phyloP scores from a whole-genome alignment of 208 protist species.

The Borovskyia barvae region DNA sequence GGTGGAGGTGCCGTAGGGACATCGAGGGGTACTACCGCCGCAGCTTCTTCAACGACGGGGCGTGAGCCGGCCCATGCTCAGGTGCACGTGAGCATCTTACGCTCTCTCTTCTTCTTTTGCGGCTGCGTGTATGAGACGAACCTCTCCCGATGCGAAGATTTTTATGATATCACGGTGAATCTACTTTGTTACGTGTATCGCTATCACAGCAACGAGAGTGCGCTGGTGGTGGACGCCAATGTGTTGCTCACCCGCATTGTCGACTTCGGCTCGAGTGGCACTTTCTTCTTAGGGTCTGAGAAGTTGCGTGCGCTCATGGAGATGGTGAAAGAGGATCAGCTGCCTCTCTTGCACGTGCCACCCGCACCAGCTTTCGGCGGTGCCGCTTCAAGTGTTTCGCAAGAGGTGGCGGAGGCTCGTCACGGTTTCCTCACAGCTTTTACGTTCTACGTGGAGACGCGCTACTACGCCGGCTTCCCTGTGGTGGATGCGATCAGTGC shows the following conservation, averaged over 20 bases:
- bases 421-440: slow-evolving; percentile 55
- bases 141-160: slow-evolving; percentile 32
- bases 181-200: slow-evolving; percentile 77
- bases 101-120: slow-evolving; percentile 86
- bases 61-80: no score
- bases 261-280: slow-evolving; percentile 44
- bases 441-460: slow-evolving; percentile 68
- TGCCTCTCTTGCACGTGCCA: slow-evolving; percentile 34
- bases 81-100: slow-evolving; percentile 73
- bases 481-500: slow-evolving; percentile 40
- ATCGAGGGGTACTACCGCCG: no score
- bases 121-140: slow-evolving; percentile 69
- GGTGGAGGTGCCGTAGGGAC: not conserved
- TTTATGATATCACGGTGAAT: slow-evolving; percentile 72
- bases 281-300: slow-evolving; percentile 55
- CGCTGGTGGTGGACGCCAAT: slow-evolving; percentile 75
- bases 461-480: slow-evolving; percentile 68
- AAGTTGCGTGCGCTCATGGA: slow-evolving; percentile 57
- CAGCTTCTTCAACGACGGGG: no score
- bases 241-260: slow-evolving; percentile 58
- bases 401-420: slow-evolving; percentile 34
- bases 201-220: slow-evolving; percentile 69
- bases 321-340: slow-evolving; percentile 49
- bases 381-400: not conserved
- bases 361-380: not conserved